These are phyloP conservation scores for Penicillium sp. DNA, from an alignment of 2,329 filamentous ascomycete genomes.

Conservation along the genomic window DNA sequence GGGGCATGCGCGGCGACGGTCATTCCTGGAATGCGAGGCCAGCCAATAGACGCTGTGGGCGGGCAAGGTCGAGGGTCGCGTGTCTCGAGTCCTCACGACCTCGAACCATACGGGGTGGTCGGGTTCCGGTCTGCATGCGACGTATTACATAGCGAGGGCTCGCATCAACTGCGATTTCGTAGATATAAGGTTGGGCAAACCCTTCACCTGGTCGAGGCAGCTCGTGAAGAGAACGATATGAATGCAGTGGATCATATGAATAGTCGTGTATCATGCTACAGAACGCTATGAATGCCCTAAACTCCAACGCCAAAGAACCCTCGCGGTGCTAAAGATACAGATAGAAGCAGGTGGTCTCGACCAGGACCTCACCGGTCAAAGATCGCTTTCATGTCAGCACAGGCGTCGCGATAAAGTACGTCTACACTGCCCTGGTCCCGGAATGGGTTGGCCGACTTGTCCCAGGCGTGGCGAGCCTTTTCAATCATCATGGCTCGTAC, in stretches of 20 bases:
- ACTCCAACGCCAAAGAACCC: background rate
- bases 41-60: constrained; percentile 8
- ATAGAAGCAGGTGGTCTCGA: background rate
- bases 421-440: constrained; percentile 44
- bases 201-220: too few relatives aligned
- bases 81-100: background rate
- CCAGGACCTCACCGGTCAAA: constrained; percentile 31
- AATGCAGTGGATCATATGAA: background rate
- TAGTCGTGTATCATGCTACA: background rate
- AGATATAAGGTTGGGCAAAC: too few relatives aligned
- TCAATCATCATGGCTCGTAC: constrained; percentile 48
- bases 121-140: too few relatives aligned
- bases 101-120: too few relatives aligned
- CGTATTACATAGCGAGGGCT: too few relatives aligned
- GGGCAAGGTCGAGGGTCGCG: background rate
- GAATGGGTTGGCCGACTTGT: constrained; percentile 50
- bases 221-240: too few relatives aligned
- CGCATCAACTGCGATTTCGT: too few relatives aligned
- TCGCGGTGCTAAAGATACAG: background rate
- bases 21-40: constrained; percentile 8
- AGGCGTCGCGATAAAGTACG: constrained; percentile 44
- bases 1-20: background rate
- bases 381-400: constrained; percentile 43
- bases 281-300: constrained; percentile 1
- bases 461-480: constrained; percentile 48